Conservation (phyloP, 2,329 filamentous ascomycete genomes). For the Fusarium zealandicum region DNA sequence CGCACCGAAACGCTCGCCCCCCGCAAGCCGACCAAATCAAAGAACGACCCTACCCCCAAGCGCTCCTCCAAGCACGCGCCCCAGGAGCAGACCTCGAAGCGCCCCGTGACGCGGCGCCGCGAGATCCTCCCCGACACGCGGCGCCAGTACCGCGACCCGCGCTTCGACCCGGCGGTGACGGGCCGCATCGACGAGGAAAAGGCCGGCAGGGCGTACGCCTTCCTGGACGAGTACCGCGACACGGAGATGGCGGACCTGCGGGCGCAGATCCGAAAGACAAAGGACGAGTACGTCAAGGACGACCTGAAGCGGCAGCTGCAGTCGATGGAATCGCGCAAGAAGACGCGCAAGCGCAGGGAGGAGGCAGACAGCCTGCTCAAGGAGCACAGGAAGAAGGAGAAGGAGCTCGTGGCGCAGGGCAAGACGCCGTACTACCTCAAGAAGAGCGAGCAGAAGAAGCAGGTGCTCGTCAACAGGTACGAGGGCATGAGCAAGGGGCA, state of each 20-base stretch:
- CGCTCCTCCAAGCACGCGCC: constrained; percentile 86
- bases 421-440: constrained; percentile 96
- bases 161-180: constrained; percentile 74
- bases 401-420: constrained; percentile 82
- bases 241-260: constrained; percentile 82
- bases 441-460: constrained; percentile 88
- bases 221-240: constrained; percentile 85
- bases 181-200: constrained; percentile 62
- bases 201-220: constrained; percentile 78
- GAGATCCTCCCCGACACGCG: constrained; percentile 67
- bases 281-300: constrained; percentile 70
- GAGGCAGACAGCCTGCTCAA: constrained; percentile 72
- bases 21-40: constrained; percentile 47
- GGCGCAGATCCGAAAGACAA: constrained; percentile 68
- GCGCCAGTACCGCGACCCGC: constrained; percentile 79
- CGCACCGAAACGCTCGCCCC: constrained; percentile 39
- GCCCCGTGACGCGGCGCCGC: constrained; percentile 81
- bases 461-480: constrained; percentile 80
- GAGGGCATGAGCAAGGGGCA: constrained; percentile 84
- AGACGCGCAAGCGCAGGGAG: constrained; percentile 73
- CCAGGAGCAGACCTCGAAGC: constrained; percentile 80
- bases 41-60: constrained; percentile 44
- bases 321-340: constrained; percentile 80
- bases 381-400: constrained; percentile 83
- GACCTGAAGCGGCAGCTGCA: constrained; percentile 75